Conservation (phyloP, 1,284 basidiomycete species). For the Rhizoctonia solani region DNA sequence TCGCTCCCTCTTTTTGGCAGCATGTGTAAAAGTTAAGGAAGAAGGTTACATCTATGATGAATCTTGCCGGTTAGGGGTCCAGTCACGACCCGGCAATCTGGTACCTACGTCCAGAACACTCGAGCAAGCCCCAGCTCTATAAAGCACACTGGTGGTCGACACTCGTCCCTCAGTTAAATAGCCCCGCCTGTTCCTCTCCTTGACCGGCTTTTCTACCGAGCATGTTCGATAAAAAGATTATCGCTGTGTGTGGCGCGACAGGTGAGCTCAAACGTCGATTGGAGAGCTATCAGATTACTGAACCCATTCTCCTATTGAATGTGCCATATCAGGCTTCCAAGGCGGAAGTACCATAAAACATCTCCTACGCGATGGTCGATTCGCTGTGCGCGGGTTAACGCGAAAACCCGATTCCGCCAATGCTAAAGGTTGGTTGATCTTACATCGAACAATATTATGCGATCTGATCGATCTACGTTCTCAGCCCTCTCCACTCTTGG, state of each 20-base stretch:
- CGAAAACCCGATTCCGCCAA: constrained; percentile 31
- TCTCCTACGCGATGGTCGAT: constrained; percentile 30
- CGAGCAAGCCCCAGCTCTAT: no score
- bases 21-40: not conserved
- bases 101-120: no score
- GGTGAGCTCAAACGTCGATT: constrained; percentile 11
- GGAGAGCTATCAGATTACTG: not conserved
- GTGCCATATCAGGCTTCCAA: constrained; percentile 27
- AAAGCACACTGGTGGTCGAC: no score
- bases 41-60: not conserved
- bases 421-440: constrained; percentile 22
- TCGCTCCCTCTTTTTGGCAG: not conserved
- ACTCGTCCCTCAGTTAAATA: no score
- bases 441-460: not conserved
- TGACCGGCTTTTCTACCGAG: not conserved
- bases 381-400: constrained; percentile 34
- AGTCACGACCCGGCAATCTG: no score
- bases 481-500: constrained; percentile 18
- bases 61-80: not conserved
- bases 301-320: not conserved
- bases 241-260: constrained; percentile 36
- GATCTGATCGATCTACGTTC: not conserved
- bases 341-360: constrained; percentile 31
- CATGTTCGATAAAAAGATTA: constrained; percentile 8
- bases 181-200: no score